These are phyloP conservation scores for Melanomma pulvis-pyrius DNA, from an alignment of 495 filamentous ascomycete genomes.

Conservation along the genomic window DNA sequence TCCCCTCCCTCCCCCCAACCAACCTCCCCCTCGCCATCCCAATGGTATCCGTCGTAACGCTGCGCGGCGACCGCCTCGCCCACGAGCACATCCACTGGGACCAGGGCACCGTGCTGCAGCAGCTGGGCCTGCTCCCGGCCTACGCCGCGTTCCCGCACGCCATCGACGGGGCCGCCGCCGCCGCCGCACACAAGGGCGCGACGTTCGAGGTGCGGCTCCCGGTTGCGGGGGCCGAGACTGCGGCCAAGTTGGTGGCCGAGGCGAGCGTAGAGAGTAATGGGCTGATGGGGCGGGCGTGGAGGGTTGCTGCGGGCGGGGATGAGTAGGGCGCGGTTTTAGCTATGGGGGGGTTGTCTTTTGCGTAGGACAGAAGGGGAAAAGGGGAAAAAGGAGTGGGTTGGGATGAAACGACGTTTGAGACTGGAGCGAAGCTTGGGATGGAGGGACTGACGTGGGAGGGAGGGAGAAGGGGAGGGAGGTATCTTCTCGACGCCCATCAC, in stretches of 20 bases:
- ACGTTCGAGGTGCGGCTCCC: slow-evolving; percentile 57
- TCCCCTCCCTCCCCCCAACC: slow-evolving; percentile 44
- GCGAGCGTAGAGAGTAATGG: slow-evolving; percentile 28
- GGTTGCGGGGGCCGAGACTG: slow-evolving; percentile 38
- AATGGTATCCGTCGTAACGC: slow-evolving; percentile 39
- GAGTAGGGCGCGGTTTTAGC: too few species aligned
- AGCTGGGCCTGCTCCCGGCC: slow-evolving; percentile 43
- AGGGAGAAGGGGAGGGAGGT: too few species aligned
- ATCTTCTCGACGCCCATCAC: too few species aligned
- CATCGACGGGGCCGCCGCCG: slow-evolving; percentile 33
- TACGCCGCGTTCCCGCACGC: slow-evolving; percentile 40
- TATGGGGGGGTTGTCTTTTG: too few species aligned
- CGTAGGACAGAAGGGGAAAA: too few species aligned
- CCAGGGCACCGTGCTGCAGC: slow-evolving; percentile 40
- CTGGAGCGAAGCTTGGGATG: too few species aligned
- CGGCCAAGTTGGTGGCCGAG: slow-evolving; percentile 41
- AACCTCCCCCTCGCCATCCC: slow-evolving; percentile 39
- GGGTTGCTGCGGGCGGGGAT: slow-evolving; percentile 26
- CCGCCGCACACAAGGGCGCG: slow-evolving; percentile 38
- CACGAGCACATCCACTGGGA: slow-evolving; percentile 48
- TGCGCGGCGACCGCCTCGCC: slow-evolving; percentile 43
- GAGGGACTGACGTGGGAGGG: too few species aligned
- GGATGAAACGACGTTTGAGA: too few species aligned
- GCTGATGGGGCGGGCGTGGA: slow-evolving; percentile 25
- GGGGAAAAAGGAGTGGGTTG: too few species aligned